phyloP scores from a whole-genome alignment of 1,139 yeast species.

The Entelexis paramagnoliae region DNA sequence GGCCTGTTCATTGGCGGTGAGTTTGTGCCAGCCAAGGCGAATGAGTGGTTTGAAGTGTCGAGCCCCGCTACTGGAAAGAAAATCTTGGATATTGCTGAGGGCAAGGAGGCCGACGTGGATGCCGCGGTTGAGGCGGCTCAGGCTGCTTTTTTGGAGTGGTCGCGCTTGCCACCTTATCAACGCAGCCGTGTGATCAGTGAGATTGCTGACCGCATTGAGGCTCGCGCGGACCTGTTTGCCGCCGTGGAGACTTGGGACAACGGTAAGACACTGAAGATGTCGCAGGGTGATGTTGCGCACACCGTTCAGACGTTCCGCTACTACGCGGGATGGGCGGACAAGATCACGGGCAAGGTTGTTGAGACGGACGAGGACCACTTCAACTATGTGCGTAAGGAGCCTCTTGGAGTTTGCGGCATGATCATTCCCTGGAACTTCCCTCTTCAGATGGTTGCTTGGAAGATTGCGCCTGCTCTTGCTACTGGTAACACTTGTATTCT shows the following conservation, averaged over 20 bases:
- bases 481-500: conserved; percentile 72
- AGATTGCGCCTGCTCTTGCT: conserved; percentile 73
- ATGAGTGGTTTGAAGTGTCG: conserved; percentile 44
- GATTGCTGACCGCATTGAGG: conserved; percentile 56
- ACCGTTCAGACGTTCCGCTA: conserved; percentile 50
- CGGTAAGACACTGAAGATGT: conserved; percentile 57
- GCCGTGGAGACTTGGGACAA: conserved; percentile 72
- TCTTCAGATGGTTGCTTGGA: conserved; percentile 74
- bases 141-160: conserved; percentile 45
- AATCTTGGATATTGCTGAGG: conserved; percentile 46
- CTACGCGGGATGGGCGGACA: conserved; percentile 78
- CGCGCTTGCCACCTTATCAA: conserved; percentile 39
- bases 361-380: conserved; percentile 56
- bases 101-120: conserved; percentile 48
- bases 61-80: conserved; percentile 51
- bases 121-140: conserved; percentile 49
- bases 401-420: conserved; percentile 73
- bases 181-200: conserved; percentile 51
- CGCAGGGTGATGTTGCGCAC: conserved; percentile 49
- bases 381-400: conserved; percentile 52
- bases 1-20: conserved; percentile 57
- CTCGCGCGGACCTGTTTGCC: conserved; percentile 51
- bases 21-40: conserved; percentile 42
- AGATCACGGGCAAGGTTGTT: conserved; percentile 56
- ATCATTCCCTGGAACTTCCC: conserved; percentile 89